These are phyloP conservation scores for Exophiala viscosa DNA, from an alignment of 2,329 filamentous ascomycete genomes.

Conservation along the genomic window DNA sequence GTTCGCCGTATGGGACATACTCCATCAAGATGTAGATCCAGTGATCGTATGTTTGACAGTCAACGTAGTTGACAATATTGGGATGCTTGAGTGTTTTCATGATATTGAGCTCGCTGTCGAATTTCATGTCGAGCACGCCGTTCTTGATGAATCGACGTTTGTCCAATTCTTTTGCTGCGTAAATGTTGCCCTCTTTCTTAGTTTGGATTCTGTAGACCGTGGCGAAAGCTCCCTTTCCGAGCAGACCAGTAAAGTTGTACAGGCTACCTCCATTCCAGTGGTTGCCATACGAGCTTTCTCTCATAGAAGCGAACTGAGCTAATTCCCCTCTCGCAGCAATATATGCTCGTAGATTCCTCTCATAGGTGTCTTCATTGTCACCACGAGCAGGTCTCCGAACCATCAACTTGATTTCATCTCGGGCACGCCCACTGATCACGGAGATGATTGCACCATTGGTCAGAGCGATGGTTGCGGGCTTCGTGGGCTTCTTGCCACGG, in stretches of 20 bases:
- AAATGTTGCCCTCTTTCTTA: conserved; percentile 76
- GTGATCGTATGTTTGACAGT: conserved; percentile 76
- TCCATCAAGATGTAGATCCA: conserved; percentile 98
- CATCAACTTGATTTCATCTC: conserved; percentile 71
- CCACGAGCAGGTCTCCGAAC: conserved; percentile 78
- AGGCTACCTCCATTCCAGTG: conserved; percentile 73
- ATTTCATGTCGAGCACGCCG: conserved; percentile 80
- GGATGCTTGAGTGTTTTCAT: conserved; percentile 81
- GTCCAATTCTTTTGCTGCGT: conserved; percentile 91
- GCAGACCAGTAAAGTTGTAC: conserved; percentile 76
- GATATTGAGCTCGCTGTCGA: conserved; percentile 96
- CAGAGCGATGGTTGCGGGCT: conserved; percentile 58
- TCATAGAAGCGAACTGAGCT: conserved; percentile 30
- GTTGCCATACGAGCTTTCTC: conserved; percentile 59
- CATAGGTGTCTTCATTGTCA: conserved; percentile 64
- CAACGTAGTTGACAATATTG: conserved; percentile 88
- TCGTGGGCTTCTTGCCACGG: conserved; percentile 13
- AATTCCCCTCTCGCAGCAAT: conserved; percentile 41
- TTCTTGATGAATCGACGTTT: conserved; percentile 93
- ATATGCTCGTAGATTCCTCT: conserved; percentile 66
- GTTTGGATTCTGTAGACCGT: conserved; percentile 86
- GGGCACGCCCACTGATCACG: conserved; percentile 51
- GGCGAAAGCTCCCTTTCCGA: conserved; percentile 93
- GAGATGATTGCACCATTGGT: conserved; percentile 69
- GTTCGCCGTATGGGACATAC: conserved; percentile 75